Percentiles rank a stretch among this genome's conserved stretches.
These are phyloP conservation scores for Evernia prunastri DNA, from an alignment of 495 filamentous ascomycete species.

Conservation along the genomic window DNA sequence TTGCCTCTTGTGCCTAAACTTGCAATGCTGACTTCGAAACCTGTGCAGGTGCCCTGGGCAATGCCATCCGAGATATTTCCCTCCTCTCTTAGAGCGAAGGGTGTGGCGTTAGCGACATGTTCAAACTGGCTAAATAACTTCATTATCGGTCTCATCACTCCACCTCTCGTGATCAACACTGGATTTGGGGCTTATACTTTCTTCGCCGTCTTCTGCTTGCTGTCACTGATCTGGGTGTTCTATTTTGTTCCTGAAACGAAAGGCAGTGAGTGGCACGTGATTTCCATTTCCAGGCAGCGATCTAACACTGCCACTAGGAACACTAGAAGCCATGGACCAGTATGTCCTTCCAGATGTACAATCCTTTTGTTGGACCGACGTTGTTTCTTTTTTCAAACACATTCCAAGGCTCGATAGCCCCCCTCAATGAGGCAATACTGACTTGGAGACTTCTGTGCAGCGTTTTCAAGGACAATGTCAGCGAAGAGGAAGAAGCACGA, in stretches of 20 bases:
- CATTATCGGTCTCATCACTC: slow-evolving; percentile 37
- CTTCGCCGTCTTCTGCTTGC: slow-evolving; percentile 52
- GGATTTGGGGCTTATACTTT: slow-evolving; percentile 42
- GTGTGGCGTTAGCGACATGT: slow-evolving; percentile 46
- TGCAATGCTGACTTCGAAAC: neutral
- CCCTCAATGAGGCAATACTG: neutral
- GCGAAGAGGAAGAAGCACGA: slow-evolving; percentile 35
- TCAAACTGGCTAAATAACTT: slow-evolving; percentile 55
- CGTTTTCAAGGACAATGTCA: slow-evolving; percentile 44
- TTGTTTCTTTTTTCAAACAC: neutral
- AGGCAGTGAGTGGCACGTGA: slow-evolving; percentile 34
- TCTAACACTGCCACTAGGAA: slow-evolving; percentile 2
- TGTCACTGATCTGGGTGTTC: slow-evolving; percentile 47
- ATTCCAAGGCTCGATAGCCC: neutral
- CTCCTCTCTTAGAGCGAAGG: slow-evolving; percentile 46
- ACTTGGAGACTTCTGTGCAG: neutral
- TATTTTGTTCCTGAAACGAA: slow-evolving; percentile 54
- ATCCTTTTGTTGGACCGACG: neutral
- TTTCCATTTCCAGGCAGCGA: neutral
- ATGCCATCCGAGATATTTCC: slow-evolving; percentile 47
- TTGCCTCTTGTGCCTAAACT: neutral
- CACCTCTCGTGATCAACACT: slow-evolving; percentile 44
- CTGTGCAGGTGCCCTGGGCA: slow-evolving; percentile 28
- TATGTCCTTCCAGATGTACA: neutral
- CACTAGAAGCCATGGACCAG: slow-evolving; percentile 39